Evolutionary conservation across 352 stramenopile species (phyloP), one percentile per base, ranked within the genome.

Genomic region (Phytophthora melonis): DNA sequence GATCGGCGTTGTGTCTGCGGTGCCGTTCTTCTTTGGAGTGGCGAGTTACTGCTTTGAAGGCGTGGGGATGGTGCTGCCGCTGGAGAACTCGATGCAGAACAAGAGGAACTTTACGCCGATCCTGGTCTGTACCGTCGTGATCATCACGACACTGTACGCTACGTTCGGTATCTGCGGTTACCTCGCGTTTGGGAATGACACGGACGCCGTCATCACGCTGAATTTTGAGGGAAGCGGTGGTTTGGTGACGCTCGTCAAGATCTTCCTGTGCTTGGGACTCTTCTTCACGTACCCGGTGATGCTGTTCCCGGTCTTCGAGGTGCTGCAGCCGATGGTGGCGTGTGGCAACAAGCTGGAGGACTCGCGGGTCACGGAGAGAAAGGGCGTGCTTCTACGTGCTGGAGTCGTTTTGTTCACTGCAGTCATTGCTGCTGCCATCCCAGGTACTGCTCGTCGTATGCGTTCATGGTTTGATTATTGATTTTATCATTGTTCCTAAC

Each of bases 261-360:
- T 97, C 10, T 93, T 87, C 11, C 70, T 98, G 16, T 98, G 88
- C 54, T 73, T 92, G 10, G 94, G 88, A 1, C 80, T 98, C 1
- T 98, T 98, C 74, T 92, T 98, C 58, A 97, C 94, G 50, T 98
- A 98, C 65, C 94, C 94, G 4, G 83, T 98, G 23, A 98, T 98
- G 94, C 90, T 98, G 67, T 98, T 97, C 75, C 94, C 93, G 0
- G 90, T 98, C 6, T 96, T 95, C 71, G 89, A 89, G n/a, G 77
- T 94, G n/a, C 63, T 93, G 1, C 63, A 88, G 27, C 75, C 81
- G 21, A 50, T 84, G 23, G 13, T 91, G 6, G 27, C 32, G 5
- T 72, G 63, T 39, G 59, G 63, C n/a, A 75, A 83, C 49, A 78
- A 76, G 21, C 5, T 76, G 16, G 68, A 75, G 9, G 18, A 54